Base-by-base conservation (phyloP, 2,329 filamentous ascomycete species). In the Colletotrichum higginsianum region DNA sequence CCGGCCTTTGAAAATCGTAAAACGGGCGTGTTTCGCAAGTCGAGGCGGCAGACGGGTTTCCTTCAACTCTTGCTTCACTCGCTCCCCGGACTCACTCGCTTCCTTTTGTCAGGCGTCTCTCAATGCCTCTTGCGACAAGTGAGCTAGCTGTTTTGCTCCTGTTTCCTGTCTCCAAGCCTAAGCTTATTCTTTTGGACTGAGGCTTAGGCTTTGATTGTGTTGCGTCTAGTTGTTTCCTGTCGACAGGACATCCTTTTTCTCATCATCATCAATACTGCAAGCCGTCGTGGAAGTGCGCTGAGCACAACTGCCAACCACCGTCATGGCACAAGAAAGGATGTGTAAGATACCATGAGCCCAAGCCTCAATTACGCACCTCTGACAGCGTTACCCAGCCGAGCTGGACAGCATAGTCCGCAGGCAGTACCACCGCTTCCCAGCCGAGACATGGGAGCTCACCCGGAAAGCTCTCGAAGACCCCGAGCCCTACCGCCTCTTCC, bases 291-390 rank as follows among this genome's bases (percentile, higher is more conserved):
- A 35, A 26, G 61, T 30, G 30, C 42, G 12, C 46, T 50, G 26
- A n/a, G 38, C 38, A 57, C 55, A 40, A 47, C 15, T 13, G 8
- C 4, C 35, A 18, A 58, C 57, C 13, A 65, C 61, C 50, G 40
- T 21, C 50, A 74, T 74, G 72, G 72, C 72, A 3, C 55, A 62
- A 61, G 40, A 40, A 62, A 61, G 47, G 30, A 74, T 74, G 70
- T 42, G 72, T 69, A 62, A 49, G 72, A n/a, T 9, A 16, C 23
- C 2, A 15, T 3, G 5, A 42, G 5, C 0, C 2, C 2, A n/a
- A 2, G 0, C 15, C 16, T 26, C 2, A 35, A 3, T 5, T n/a
- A 35, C 7, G 23, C 23, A 3, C 13, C 11, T 62, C 69, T 74
- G 40, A 74, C 57, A 23, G 26, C 26, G 30, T 16, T 30, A n/a